Conservation (phyloP, 257 asterid genomes). For the Phtheirospermum japonicum region DNA sequence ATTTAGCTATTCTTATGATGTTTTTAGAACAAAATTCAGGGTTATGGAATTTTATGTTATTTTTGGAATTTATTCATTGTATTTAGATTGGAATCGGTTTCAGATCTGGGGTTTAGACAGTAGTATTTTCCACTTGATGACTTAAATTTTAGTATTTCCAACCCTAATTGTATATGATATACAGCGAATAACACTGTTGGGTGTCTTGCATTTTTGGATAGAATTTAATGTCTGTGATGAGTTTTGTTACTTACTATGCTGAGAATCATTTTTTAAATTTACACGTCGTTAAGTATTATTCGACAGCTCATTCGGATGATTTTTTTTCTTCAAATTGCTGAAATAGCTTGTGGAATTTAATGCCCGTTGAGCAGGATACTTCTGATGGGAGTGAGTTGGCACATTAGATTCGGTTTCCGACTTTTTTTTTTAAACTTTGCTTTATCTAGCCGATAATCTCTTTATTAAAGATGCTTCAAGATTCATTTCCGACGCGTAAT, state of each 20-base stretch:
- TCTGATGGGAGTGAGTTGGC: slow-evolving; percentile 15
- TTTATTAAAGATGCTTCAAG: slow-evolving; percentile 2
- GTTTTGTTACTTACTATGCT: slow-evolving; percentile 11
- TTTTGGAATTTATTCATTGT: slow-evolving; percentile 18
- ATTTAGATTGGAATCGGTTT: slow-evolving; percentile 23
- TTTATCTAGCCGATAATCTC: slow-evolving; percentile 13
- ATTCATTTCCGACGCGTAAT: slow-evolving; percentile 2
- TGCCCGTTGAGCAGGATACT: slow-evolving; percentile 16
- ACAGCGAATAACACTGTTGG: slow-evolving; percentile 3
- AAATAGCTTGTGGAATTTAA: slow-evolving; percentile 7
- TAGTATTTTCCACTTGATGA: slow-evolving; percentile 19
- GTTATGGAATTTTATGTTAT: slow-evolving; percentile 3
- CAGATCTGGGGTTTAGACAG: slow-evolving; percentile 45
- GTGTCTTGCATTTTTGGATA: slow-evolving; percentile 6
- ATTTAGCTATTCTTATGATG: slow-evolving; percentile 6
- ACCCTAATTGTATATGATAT: slow-evolving; percentile 17
- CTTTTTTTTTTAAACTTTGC: slow-evolving; percentile 12
- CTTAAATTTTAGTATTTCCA: slow-evolving; percentile 4
- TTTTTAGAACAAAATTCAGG: slow-evolving; percentile 11
- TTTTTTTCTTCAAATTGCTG: slow-evolving; percentile 6
- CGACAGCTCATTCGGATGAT: not conserved
- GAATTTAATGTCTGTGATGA: slow-evolving; percentile 15
- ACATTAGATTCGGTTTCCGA: not conserved
- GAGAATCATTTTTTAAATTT: slow-evolving; percentile 13
- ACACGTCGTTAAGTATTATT: slow-evolving; percentile 7